Conservation (phyloP, 1,139 yeast genomes). For the Yamadazyma pseudoaaseri region DNA sequence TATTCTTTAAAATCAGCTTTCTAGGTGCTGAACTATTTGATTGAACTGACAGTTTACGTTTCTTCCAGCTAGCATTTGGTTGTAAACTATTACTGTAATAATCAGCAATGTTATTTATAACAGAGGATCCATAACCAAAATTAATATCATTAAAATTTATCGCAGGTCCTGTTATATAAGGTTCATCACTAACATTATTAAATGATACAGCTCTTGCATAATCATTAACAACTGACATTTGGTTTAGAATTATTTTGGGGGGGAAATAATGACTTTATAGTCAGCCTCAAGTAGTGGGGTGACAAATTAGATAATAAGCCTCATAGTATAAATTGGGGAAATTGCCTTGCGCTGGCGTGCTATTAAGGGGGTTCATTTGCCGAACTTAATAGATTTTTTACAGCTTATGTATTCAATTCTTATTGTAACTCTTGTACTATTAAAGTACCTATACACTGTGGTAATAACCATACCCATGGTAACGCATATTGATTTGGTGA, state of each 20-base stretch:
- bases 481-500: too few species aligned
- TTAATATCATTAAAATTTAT: slow-evolving; percentile 14
- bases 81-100: slow-evolving; percentile 3
- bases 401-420: too few species aligned
- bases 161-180: slow-evolving; percentile 2
- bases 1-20: slow-evolving; percentile 42
- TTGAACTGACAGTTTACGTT: slow-evolving; percentile 18
- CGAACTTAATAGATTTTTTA: too few species aligned
- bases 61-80: slow-evolving; percentile 9
- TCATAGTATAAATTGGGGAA: too few species aligned
- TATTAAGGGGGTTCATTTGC: too few species aligned
- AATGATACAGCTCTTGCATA: slow-evolving; percentile 43
- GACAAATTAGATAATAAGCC: too few species aligned
- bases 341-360: too few species aligned
- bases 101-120: slow-evolving; percentile 13
- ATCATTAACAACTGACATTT: slow-evolving; percentile 11
- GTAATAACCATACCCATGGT: too few species aligned
- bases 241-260: too few species aligned
- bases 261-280: not conserved
- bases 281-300: too few species aligned
- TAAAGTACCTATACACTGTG: too few species aligned
- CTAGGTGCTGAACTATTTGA: slow-evolving; percentile 12
- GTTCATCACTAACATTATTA: slow-evolving; percentile 29
- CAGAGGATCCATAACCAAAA: slow-evolving; percentile 17
- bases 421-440: too few species aligned